A percentile compares a stretch with the other conserved stretches of the same genome.
phyloP scores from a whole-genome alignment of 495 filamentous ascomycete species.

The Aspergillus sparsus region DNA sequence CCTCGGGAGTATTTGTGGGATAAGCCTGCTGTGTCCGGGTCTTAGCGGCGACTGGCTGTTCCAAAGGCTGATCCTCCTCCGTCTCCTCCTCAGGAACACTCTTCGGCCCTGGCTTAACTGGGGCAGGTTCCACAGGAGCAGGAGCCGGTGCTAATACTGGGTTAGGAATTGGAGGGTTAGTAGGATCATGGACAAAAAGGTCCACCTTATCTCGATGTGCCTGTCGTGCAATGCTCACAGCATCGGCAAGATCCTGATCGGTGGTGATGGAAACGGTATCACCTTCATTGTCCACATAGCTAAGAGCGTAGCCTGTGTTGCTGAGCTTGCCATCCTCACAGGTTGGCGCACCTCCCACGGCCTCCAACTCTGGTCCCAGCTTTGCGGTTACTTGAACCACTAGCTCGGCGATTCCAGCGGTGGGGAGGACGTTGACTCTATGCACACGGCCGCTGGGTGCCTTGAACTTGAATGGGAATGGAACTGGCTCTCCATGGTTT shows the following conservation, averaged over 20 bases:
- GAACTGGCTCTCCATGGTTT: constrained; percentile 61
- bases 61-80: constrained; percentile 32
- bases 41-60: constrained; percentile 57
- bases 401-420: constrained; percentile 78
- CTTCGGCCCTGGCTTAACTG: constrained; percentile 60
- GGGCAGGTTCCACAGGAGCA: constrained; percentile 57
- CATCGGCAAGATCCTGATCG: constrained; percentile 88
- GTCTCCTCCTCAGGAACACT: constrained; percentile 52
- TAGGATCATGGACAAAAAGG: constrained; percentile 92
- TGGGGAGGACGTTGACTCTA: constrained; percentile 79
- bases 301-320: constrained; percentile 84
- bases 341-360: constrained; percentile 77
- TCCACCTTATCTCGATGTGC: constrained; percentile 88
- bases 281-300: constrained; percentile 96
- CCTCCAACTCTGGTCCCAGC: constrained; percentile 81
- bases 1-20: constrained; percentile 54
- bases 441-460: constrained; percentile 95
- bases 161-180: constrained; percentile 72
- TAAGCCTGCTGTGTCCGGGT: constrained; percentile 31
- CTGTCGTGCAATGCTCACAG: constrained; percentile 78
- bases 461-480: constrained; percentile 99
- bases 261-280: constrained; percentile 98
- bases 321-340: constrained; percentile 76
- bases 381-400: constrained; percentile 79
- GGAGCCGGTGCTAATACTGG: constrained; percentile 37